A percentile compares a stretch with the other conserved stretches of the same genome.
These are phyloP conservation scores for Mycena crocata DNA, from an alignment of 768 basidiomycete genomes.

Conservation along the genomic window DNA sequence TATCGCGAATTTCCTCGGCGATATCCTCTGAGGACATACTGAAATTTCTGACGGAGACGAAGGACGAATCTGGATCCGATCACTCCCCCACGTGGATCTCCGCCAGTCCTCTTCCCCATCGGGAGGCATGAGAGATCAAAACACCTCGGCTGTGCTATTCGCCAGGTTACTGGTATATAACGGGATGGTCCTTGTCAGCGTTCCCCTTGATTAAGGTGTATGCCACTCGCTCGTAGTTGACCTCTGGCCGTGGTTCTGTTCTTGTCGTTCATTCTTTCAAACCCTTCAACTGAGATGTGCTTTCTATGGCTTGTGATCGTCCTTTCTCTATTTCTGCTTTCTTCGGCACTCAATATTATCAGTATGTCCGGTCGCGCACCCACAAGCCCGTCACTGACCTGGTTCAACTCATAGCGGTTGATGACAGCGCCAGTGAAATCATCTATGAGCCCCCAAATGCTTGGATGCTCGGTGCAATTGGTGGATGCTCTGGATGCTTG, in stretches of 20 bases:
- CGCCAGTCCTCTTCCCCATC: too few relatives aligned
- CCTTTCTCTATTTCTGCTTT: slow-evolving; percentile 19
- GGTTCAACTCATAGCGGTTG: slow-evolving; percentile 4
- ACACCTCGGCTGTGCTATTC: background rate
- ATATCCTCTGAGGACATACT: slow-evolving; percentile 80
- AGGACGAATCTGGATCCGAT: background rate
- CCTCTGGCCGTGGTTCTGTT: slow-evolving; percentile 18
- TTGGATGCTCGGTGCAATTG: slow-evolving; percentile 17
- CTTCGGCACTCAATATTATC: background rate
- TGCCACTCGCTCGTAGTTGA: slow-evolving; percentile 24
- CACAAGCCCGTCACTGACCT: background rate
- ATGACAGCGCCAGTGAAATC: slow-evolving; percentile 23
- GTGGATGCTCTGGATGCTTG: background rate
- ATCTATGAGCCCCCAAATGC: slow-evolving; percentile 5
- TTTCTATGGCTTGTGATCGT: slow-evolving; percentile 16
- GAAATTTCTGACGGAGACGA: background rate
- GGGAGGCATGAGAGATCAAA: slow-evolving; percentile 16
- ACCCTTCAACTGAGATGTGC: slow-evolving; percentile 23
- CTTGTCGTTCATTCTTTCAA: slow-evolving; percentile 15
- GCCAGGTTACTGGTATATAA: slow-evolving; percentile 24
- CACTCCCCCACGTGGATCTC: background rate
- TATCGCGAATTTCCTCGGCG: slow-evolving; percentile 79
- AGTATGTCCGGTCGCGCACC: slow-evolving; percentile 9
- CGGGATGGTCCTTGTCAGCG: background rate
- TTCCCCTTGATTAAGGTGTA: slow-evolving; percentile 15